These are phyloP conservation scores for Raphanus sativus DNA, from an alignment of 345 rosid genomes.

Conservation along the genomic window DNA sequence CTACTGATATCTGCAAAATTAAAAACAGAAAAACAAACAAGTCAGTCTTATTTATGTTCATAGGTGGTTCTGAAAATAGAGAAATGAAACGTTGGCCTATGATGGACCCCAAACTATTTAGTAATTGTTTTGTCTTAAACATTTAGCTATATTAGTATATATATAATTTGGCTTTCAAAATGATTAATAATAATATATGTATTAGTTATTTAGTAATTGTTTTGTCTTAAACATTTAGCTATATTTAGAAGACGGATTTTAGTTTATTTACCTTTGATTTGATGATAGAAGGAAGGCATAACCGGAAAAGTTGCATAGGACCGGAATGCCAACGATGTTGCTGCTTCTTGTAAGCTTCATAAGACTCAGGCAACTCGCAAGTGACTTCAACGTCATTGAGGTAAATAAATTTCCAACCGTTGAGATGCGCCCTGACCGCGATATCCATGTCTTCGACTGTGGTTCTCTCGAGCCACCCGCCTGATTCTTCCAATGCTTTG, in stretches of 20 bases:
- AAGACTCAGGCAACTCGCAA: constrained; percentile 81
- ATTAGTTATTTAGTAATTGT: background rate
- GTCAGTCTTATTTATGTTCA: background rate
- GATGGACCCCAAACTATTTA: too few species aligned
- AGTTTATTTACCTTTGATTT: constrained; percentile 62
- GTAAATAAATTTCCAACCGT: constrained; percentile 82
- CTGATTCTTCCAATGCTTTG: constrained; percentile 47
- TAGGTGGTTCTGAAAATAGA: background rate
- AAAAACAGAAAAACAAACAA: background rate
- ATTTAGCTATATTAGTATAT: too few species aligned
- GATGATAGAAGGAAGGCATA: constrained; percentile 74
- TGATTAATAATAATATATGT: background rate
- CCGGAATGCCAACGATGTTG: constrained; percentile 72
- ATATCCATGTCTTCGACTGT: constrained; percentile 96
- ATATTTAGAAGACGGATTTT: background rate
- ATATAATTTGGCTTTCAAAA: background rate
- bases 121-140: too few species aligned
- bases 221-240: background rate
- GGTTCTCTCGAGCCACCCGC: constrained; percentile 78
- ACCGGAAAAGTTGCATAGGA: constrained; percentile 85
- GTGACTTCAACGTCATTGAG: constrained; percentile 78
- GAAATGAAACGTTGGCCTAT: background rate
- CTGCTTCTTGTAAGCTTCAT: constrained; percentile 67
- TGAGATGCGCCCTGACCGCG: constrained; percentile 83
- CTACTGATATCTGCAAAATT: constrained; percentile 54